A percentile compares a stretch with the other conserved stretches of the same genome.
phyloP scores from a whole-genome alignment of 352 stramenopile species.

The Pythium sp. region DNA sequence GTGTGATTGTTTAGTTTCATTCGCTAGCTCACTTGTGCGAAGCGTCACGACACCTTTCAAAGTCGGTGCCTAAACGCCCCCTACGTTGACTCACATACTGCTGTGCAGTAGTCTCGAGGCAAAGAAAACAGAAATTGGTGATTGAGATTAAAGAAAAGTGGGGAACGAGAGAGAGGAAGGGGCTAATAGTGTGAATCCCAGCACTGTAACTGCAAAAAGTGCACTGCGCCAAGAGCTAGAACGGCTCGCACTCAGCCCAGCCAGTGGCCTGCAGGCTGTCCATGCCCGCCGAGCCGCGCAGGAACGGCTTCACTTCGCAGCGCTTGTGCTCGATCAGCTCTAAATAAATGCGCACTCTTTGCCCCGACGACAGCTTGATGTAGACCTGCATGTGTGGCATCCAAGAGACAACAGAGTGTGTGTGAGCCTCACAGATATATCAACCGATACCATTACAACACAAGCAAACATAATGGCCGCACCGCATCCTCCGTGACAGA shows the following conservation, averaged over 20 bases:
- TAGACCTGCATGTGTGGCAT: conserved; percentile 32
- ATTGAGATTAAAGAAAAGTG: background rate
- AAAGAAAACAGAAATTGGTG: background rate
- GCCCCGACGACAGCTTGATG: conserved; percentile 57
- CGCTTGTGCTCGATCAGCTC: conserved; percentile 49
- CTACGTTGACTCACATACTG: background rate
- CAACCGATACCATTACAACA: background rate
- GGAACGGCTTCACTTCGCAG: conserved; percentile 62
- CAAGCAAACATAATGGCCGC: conserved; percentile 6
- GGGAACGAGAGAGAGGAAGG: background rate
- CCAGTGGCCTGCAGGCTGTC: conserved; percentile 49
- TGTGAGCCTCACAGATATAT: background rate
- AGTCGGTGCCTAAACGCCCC: background rate
- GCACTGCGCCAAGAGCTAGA: conserved; percentile 21
- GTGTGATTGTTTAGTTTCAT: background rate
- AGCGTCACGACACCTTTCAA: background rate
- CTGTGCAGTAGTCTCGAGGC: background rate
- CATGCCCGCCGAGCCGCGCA: conserved; percentile 45
- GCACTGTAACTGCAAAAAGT: background rate
- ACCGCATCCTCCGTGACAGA: conserved; percentile 72
- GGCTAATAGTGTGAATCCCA: background rate
- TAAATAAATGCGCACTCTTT: conserved; percentile 66
- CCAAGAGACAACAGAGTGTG: background rate
- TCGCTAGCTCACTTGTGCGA: background rate
- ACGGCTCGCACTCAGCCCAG: conserved; percentile 64